Evolutionary conservation across 116 monocot genomes (phyloP).

Genomic region (Zostera marina): DNA sequence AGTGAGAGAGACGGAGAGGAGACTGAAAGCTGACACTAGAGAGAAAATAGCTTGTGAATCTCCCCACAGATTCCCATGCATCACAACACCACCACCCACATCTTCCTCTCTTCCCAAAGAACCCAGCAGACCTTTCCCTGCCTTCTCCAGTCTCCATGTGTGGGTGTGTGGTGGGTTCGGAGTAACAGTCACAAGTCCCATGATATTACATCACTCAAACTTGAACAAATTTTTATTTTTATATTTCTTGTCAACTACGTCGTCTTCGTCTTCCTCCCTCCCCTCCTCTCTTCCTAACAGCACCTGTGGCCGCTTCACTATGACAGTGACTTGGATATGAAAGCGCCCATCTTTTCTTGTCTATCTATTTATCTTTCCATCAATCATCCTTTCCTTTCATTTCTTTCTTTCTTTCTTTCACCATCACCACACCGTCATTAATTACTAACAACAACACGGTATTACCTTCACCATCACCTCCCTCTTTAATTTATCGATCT

Average conservation of each 20-base stretch:
- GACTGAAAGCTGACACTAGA: too few species aligned
- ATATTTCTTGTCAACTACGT: background rate
- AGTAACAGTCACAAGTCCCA: slow-evolving; percentile 3
- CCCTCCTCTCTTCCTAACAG: background rate
- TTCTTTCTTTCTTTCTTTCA: too few species aligned
- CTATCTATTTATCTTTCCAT: background rate
- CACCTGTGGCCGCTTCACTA: background rate
- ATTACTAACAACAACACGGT: too few species aligned
- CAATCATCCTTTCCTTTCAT: background rate
- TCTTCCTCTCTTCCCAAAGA: too few species aligned
- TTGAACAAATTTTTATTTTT: background rate
- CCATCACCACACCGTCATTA: too few species aligned
- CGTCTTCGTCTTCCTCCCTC: background rate
- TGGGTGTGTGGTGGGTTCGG: background rate
- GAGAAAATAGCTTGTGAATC: too few species aligned
- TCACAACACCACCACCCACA: too few species aligned
- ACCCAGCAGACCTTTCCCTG: background rate
- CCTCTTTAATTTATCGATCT: background rate
- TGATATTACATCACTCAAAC: slow-evolving; percentile 6
- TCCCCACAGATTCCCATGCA: too few species aligned
- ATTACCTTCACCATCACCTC: background rate
- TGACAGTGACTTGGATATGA: slow-evolving; percentile 32
- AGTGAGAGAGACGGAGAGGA: too few species aligned
- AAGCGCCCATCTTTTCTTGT: slow-evolving; percentile 36
- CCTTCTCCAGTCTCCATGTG: slow-evolving; percentile 5